Evolutionary conservation across 495 filamentous ascomycete genomes (phyloP).

Genomic region (Tricharina praecox): DNA sequence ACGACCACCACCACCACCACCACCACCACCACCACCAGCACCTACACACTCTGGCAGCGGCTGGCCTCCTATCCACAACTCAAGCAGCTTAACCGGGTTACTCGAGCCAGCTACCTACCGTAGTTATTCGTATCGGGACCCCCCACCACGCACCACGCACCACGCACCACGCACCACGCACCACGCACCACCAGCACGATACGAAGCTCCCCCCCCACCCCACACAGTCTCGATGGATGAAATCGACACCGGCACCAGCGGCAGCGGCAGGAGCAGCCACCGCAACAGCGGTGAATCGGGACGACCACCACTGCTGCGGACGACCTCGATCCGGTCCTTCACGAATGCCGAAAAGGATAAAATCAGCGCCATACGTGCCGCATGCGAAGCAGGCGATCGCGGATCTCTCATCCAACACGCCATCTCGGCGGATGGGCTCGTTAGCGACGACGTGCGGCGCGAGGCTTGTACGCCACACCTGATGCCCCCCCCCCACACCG

Average conservation of each 20-base stretch:
- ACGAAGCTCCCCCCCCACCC: too few relatives aligned
- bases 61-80: too few relatives aligned
- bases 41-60: too few relatives aligned
- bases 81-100: too few relatives aligned
- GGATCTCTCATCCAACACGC: slow-evolving; percentile 47
- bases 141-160: too few relatives aligned
- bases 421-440: slow-evolving; percentile 53
- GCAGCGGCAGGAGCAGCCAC: not conserved
- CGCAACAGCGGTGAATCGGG: not conserved
- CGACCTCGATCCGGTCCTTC: not conserved
- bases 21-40: too few relatives aligned
- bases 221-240: not conserved
- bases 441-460: slow-evolving; percentile 63
- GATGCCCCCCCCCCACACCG: not conserved
- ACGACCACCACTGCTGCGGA: not conserved
- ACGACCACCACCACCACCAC: too few relatives aligned
- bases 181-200: too few relatives aligned
- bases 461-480: slow-evolving; percentile 53
- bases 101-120: too few relatives aligned
- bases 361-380: slow-evolving; percentile 40
- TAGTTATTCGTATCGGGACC: too few relatives aligned
- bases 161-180: too few relatives aligned
- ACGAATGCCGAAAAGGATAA: slow-evolving; percentile 21
- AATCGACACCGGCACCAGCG: not conserved
- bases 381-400: slow-evolving; percentile 50